These are phyloP conservation scores for Albophoma yamanashiensis DNA, from an alignment of 2,329 filamentous ascomycete genomes.

Conservation along the genomic window DNA sequence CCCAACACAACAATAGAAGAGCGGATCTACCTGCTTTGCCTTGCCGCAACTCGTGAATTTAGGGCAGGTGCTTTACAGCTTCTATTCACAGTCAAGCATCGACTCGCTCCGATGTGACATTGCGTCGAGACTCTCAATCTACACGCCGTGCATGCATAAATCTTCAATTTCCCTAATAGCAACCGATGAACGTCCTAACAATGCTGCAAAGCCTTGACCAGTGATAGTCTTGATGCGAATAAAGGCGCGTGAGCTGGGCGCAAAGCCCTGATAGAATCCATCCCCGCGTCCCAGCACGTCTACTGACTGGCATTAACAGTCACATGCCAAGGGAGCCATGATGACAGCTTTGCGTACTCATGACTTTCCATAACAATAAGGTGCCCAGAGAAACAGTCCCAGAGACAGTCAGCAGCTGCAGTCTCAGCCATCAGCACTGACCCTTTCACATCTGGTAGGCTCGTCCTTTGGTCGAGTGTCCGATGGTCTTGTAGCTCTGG, in stretches of 20 bases:
- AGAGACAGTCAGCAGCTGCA: neutral
- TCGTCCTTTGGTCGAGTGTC: constrained; percentile 26
- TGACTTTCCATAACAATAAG: neutral
- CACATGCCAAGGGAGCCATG: neutral
- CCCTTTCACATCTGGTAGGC: constrained; percentile 11
- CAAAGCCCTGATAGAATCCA: neutral
- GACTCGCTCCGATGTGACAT: no score
- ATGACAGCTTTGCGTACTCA: neutral
- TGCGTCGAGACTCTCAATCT: no score
- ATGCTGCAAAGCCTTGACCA: neutral
- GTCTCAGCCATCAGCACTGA: neutral
- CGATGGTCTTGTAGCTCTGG: constrained; percentile 42
- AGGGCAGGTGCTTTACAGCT: no score
- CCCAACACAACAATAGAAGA: no score
- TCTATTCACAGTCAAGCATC: no score
- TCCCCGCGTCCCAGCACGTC: neutral
- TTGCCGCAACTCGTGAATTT: no score
- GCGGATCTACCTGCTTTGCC: no score
- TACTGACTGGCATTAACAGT: neutral
- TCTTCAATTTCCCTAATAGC: neutral
- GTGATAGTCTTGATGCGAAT: neutral
- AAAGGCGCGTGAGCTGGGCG: neutral
- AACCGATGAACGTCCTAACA: neutral
- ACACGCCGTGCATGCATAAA: no score
- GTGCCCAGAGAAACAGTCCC: neutral